Percentiles rank a stretch among this genome's conserved stretches.
Conservation (phyloP, 2,329 filamentous ascomycete species). For the Fusarium sp. region DNA sequence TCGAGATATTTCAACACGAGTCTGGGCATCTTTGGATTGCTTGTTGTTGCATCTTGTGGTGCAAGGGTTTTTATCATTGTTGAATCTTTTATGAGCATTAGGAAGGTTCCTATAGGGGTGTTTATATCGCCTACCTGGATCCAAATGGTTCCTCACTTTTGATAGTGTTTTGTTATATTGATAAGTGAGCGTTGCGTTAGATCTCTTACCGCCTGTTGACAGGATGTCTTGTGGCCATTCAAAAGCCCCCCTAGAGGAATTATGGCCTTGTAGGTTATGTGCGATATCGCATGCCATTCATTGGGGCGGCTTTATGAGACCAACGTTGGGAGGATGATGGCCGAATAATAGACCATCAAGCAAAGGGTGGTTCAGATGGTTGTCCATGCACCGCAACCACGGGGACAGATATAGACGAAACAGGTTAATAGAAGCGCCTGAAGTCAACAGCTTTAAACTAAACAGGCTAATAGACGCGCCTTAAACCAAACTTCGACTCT, state of each 20-base stretch:
- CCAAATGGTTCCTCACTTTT: conserved; percentile 10
- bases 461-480: neutral
- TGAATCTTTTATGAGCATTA: neutral
- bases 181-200: neutral
- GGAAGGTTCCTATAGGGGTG: conserved; percentile 3
- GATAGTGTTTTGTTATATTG: neutral
- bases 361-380: neutral
- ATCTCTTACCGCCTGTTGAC: no score
- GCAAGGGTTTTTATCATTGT: neutral
- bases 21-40: neutral
- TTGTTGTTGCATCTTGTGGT: neutral
- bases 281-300: neutral
- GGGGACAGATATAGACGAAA: neutral
- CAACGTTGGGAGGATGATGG: neutral
- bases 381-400: neutral
- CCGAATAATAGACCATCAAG: accelerated
- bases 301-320: neutral
- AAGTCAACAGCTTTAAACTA: neutral
- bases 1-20: neutral
- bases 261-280: neutral
- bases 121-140: conserved; percentile 3
- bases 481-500: neutral
- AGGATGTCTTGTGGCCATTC: no score
- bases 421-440: neutral
- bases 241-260: no score